A percentile compares a stretch with the other conserved stretches of the same genome.
phyloP scores from a whole-genome alignment of 129 eudicot species.

The Centaurea solstitialis region DNA sequence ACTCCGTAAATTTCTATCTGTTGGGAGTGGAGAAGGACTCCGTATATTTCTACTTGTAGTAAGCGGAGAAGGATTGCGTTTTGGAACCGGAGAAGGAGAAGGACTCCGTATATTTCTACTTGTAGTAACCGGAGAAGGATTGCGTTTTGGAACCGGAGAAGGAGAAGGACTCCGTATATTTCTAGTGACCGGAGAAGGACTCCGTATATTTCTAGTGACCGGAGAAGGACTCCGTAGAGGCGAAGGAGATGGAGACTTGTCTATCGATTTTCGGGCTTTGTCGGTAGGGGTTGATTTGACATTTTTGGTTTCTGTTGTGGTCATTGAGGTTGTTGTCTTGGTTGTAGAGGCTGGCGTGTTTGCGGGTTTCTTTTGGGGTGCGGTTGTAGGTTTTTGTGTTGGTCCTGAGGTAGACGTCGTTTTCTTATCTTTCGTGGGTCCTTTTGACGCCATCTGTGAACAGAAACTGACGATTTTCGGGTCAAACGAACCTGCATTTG shows the following conservation, averaged over 20 bases:
- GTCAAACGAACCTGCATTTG: background rate
- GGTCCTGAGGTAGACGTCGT: constrained; percentile 39
- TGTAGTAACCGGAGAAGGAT: constrained; percentile 10
- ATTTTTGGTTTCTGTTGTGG: constrained; percentile 41
- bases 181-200: constrained; percentile 1
- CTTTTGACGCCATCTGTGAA: constrained; percentile 46
- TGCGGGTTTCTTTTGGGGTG: constrained; percentile 27
- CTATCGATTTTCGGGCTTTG: constrained; percentile 35
- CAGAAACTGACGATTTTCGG: background rate
- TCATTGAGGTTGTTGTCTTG: constrained; percentile 34
- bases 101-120: background rate
- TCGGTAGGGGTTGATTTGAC: constrained; percentile 12
- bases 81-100: background rate
- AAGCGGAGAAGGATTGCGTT: constrained; percentile 26
- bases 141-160: background rate
- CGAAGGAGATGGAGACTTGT: constrained; percentile 41
- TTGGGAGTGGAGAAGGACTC: constrained; percentile 11
- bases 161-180: constrained; percentile 17
- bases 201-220: no score
- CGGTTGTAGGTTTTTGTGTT: constrained; percentile 13
- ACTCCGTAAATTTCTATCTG: background rate
- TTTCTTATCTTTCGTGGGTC: constrained; percentile 42
- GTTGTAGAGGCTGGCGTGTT: constrained; percentile 8
- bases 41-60: background rate
- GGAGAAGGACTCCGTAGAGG: constrained; percentile 21